A percentile compares a stretch with the other conserved stretches of the same genome.
Conservation (phyloP, 2,329 filamentous ascomycete species). For the Exophiala aquamarina region DNA sequence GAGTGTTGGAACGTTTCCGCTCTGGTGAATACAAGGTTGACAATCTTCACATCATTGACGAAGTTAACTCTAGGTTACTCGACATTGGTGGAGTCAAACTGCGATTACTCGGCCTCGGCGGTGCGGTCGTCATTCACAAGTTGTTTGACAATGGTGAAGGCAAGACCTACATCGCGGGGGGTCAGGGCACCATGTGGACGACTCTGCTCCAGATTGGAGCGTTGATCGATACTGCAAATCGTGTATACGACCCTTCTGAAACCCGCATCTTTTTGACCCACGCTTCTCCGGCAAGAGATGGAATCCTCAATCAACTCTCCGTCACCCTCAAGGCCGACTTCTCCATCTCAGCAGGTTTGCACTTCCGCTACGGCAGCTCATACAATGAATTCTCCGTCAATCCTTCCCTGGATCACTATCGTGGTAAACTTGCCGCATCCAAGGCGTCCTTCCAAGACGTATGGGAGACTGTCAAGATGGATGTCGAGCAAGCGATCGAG, state of each 20-base stretch:
- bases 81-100: conserved; percentile 96
- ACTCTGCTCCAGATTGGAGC: conserved; percentile 97
- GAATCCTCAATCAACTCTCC: conserved; percentile 94
- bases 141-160: conserved; percentile 98
- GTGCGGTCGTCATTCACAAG: conserved; percentile 99
- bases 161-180: conserved; percentile 94
- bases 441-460: conserved; percentile 99
- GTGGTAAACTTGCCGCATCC: conserved; percentile 94
- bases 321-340: conserved; percentile 98
- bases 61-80: conserved; percentile 91
- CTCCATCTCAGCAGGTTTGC: conserved; percentile 92
- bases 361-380: conserved; percentile 98
- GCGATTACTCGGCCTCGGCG: conserved; percentile 86
- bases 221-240: conserved; percentile 94
- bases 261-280: conserved; percentile 96
- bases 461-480: conserved; percentile 96
- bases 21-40: conserved; percentile 97
- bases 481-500: conserved; percentile 90
- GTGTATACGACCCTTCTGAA: conserved; percentile 97
- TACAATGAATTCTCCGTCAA: conserved; percentile 99
- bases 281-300: conserved; percentile 92
- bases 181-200: conserved; percentile 99
- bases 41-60: conserved; percentile 97
- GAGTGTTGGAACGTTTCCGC: conserved; percentile 94
- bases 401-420: conserved; percentile 95